Evolutionary conservation across 2,329 filamentous ascomycete species (phyloP).

Genomic region (Zymoseptoria ardabiliae): DNA sequence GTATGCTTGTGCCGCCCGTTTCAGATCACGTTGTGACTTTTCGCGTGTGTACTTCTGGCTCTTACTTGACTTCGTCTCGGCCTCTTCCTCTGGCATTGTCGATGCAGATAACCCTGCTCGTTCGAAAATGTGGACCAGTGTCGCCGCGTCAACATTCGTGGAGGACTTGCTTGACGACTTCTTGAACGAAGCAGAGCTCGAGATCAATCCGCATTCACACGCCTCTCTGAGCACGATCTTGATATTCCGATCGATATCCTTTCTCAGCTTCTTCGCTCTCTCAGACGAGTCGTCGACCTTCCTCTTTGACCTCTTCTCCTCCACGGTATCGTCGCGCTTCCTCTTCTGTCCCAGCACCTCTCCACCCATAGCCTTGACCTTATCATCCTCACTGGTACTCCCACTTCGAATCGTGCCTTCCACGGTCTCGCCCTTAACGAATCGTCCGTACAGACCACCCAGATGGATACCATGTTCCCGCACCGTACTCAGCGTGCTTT

Average conservation of each 20-base stretch:
- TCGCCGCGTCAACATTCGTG: background rate
- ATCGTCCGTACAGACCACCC: slow-evolving; percentile 69
- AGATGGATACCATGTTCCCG: slow-evolving; percentile 40
- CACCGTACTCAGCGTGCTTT: slow-evolving; percentile 44
- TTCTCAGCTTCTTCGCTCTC: slow-evolving; percentile 1
- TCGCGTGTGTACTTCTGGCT: slow-evolving; percentile 11
- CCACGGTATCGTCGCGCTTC: background rate
- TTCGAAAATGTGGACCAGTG: background rate
- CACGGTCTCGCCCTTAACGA: slow-evolving; percentile 74
- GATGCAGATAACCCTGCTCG: background rate
- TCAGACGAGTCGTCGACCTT: background rate
- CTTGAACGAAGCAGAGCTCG: background rate
- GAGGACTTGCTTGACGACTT: background rate
- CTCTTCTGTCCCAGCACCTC: slow-evolving; percentile 3
- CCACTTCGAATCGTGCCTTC: slow-evolving; percentile 55
- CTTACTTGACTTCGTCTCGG: slow-evolving; percentile 1
- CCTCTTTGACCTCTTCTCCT: background rate
- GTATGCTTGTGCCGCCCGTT: slow-evolving; percentile 11
- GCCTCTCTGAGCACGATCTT: slow-evolving; percentile 1
- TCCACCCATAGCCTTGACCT: slow-evolving; percentile 7
- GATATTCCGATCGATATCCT: background rate
- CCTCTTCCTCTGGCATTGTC: background rate
- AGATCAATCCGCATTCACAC: background rate
- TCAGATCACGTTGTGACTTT: slow-evolving; percentile 13
- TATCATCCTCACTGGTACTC: slow-evolving; percentile 3